Evolutionary conservation across 2,329 filamentous ascomycete species (phyloP), one percentile per base, ranked within the genome.

Genomic region (Ramularia endophylla): DNA sequence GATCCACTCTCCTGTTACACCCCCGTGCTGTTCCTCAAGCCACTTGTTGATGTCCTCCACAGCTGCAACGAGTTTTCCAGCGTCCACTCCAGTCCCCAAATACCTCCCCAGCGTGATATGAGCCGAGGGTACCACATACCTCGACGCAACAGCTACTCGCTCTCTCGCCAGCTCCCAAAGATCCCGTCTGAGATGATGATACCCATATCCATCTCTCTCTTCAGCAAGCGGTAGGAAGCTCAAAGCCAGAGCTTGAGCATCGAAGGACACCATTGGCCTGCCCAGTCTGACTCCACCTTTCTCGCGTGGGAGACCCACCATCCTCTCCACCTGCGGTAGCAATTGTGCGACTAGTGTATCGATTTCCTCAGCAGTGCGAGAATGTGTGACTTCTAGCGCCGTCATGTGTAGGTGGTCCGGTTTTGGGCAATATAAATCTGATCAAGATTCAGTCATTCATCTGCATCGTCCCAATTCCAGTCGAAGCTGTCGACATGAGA

Each of bases 31-130:
- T 8, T 65, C 65, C 58, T 81, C 71, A 18, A 95, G 68, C 82
- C 82, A 89, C 8, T 58, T 61, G 63, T 97, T 97, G 52, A 94
- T 75, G 46, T 77, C 71, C 31, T 92, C 86, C 36, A 95, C 81
- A 38, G 73, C 73, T 11, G 72, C 64, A 11, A 94, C 71, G 71
- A 89, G 82, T 60, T 77, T 78, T 43, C 70, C 70, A 1, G 70
- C 68, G 51, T 75, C 65, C 41, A 59, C 48, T 59, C 55, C 28
- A 3, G 13, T 20, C 5, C 6, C 8, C 31, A 95, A 74, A 60
- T 92, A 95, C 3, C 90, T 74, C 0, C 78, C 89, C 43, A 97
- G 76, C 0, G 90, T 95, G 57, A 95, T 76, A 67, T 97, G 90
- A 12, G 87, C 87, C 34, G 85, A 90, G 2, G 89, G 89, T 2